These are phyloP conservation scores for Aspergillus intermedius DNA, from an alignment of 2,329 filamentous ascomycete species.

Conservation along the genomic window DNA sequence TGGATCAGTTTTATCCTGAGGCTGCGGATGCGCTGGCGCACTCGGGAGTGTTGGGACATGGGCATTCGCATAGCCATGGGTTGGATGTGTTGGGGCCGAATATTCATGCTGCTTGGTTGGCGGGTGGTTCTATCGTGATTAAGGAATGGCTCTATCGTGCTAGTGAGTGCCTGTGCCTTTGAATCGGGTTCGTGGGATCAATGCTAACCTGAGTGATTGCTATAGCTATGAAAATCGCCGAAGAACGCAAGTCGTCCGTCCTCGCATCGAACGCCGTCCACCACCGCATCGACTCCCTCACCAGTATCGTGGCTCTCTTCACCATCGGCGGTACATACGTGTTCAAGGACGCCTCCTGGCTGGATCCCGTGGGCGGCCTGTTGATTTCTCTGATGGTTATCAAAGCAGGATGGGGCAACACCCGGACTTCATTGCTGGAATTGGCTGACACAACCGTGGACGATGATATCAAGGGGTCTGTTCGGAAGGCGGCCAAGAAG, in stretches of 20 bases:
- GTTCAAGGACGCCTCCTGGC: slow-evolving; percentile 77
- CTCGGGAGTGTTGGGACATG: slow-evolving; percentile 43
- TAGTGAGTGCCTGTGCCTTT: slow-evolving; percentile 56
- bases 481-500: slow-evolving; percentile 59
- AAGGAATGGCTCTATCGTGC: slow-evolving; percentile 98
- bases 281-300: slow-evolving; percentile 92
- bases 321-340: slow-evolving; percentile 88
- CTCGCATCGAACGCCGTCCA: slow-evolving; percentile 94
- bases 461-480: slow-evolving; percentile 67
- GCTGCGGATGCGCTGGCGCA: slow-evolving; percentile 46
- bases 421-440: slow-evolving; percentile 72
- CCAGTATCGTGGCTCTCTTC: slow-evolving; percentile 83
- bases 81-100: slow-evolving; percentile 60
- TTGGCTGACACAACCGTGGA: slow-evolving; percentile 88
- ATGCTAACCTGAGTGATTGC: neutral
- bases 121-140: slow-evolving; percentile 77
- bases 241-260: slow-evolving; percentile 89
- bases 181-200: neutral
- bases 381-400: slow-evolving; percentile 92
- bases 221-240: slow-evolving; percentile 86
- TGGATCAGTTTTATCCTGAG: slow-evolving; percentile 67
- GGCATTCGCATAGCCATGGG: slow-evolving; percentile 53
- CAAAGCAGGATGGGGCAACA: slow-evolving; percentile 82
- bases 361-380: slow-evolving; percentile 88
- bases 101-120: slow-evolving; percentile 91